phyloP scores from a whole-genome alignment of 768 basidiomycete genomes.

The Trametes cubensis region DNA sequence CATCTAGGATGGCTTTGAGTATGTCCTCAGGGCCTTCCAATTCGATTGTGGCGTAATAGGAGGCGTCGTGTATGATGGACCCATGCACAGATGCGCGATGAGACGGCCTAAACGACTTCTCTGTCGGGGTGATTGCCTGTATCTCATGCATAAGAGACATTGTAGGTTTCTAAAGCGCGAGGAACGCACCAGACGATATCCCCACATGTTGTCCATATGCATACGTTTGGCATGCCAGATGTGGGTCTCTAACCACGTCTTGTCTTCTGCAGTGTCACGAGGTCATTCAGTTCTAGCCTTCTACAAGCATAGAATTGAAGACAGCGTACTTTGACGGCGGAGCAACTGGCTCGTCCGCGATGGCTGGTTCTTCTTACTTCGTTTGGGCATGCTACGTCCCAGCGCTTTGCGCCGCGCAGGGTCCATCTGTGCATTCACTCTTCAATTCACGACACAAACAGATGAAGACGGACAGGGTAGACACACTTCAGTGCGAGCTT shows the following conservation, averaged over 20 bases:
- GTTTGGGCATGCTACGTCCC: conserved; percentile 57
- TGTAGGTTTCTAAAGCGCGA: neutral
- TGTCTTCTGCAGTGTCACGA: conserved; percentile 56
- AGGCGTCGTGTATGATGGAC: conserved; percentile 88
- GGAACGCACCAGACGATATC: conserved; percentile 73
- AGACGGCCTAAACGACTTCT: conserved; percentile 90
- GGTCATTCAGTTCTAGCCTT: neutral
- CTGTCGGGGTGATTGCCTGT: conserved; percentile 83
- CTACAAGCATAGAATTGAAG: neutral
- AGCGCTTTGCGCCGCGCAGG: conserved; percentile 44
- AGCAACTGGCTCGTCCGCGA: conserved; percentile 62
- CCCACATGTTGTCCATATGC: conserved; percentile 93
- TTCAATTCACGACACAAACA: neutral
- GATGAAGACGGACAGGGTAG: too few relatives aligned
- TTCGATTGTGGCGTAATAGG: conserved; percentile 79
- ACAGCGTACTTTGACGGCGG: conserved; percentile 69
- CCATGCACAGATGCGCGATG: conserved; percentile 86
- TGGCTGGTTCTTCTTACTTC: conserved; percentile 61
- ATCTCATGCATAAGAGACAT: too few relatives aligned
- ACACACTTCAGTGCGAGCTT: conserved; percentile 78
- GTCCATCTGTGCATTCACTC: conserved; percentile 50
- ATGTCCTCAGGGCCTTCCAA: conserved; percentile 63
- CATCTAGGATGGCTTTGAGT: conserved; percentile 53
- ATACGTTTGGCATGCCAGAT: conserved; percentile 97
- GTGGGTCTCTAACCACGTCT: conserved; percentile 95